These are phyloP conservation scores for Xerocomus potaroensis DNA, from an alignment of 768 basidiomycete species.

Conservation along the genomic window DNA sequence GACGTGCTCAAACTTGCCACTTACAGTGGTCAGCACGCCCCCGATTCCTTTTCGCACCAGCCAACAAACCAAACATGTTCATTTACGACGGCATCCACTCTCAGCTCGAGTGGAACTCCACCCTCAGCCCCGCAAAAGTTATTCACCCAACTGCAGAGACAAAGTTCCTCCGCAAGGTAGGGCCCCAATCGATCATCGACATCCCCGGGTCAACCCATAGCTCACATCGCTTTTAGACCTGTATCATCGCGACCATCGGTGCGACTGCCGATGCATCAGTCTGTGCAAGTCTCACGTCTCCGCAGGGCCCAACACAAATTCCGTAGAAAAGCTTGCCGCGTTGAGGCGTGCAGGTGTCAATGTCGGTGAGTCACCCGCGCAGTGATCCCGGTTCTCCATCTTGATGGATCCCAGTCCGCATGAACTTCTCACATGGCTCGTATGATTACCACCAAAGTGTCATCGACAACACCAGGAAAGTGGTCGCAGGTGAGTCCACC, in stretches of 20 bases:
- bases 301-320: constrained; percentile 91
- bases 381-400: constrained; percentile 5
- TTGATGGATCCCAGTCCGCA: constrained; percentile 65
- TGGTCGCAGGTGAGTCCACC: constrained; percentile 60
- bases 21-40: constrained; percentile 9
- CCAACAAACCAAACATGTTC: constrained; percentile 39
- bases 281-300: constrained; percentile 6
- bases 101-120: constrained; percentile 91
- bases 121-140: constrained; percentile 67
- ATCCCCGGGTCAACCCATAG: neutral
- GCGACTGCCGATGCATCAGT: constrained; percentile 17
- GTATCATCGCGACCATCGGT: constrained; percentile 99
- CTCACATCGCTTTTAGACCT: constrained; percentile 55
- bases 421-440: constrained; percentile 99
- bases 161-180: constrained; percentile 88
- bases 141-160: constrained; percentile 71
- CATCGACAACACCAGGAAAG: constrained; percentile 93
- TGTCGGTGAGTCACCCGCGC: constrained; percentile 64
- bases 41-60: constrained; percentile 6
- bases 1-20: constrained; percentile 10
- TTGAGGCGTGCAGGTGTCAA: constrained; percentile 93
- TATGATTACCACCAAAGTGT: constrained; percentile 99
- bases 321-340: constrained; percentile 78
- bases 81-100: constrained; percentile 60
- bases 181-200: constrained; percentile 20